Percentiles rank a stretch among this genome's conserved stretches.
Evolutionary conservation across 1,139 yeast genomes (phyloP).

Genomic region (Candida tetrigidarum): DNA sequence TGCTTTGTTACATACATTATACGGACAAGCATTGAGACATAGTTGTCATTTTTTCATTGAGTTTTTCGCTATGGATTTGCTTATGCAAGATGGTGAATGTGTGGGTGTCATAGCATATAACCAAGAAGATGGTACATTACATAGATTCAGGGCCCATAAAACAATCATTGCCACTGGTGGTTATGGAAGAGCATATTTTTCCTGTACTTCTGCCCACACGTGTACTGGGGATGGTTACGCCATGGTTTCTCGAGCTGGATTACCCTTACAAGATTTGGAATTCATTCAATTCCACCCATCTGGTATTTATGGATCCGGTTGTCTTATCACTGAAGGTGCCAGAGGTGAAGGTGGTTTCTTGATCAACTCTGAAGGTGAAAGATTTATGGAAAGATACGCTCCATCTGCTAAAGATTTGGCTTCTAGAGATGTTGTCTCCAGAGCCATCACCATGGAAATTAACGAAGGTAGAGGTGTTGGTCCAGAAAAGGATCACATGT

Average conservation of each 20-base stretch:
- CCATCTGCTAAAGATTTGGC: slow-evolving; percentile 99
- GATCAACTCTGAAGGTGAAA: slow-evolving; percentile 96
- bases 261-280: slow-evolving; percentile 96
- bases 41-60: slow-evolving; percentile 98
- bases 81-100: slow-evolving; percentile 95
- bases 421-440: slow-evolving; percentile 96
- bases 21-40: slow-evolving; percentile 95
- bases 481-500: slow-evolving; percentile 92
- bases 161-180: slow-evolving; percentile 99
- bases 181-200: slow-evolving; percentile 97
- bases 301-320: slow-evolving; percentile 98
- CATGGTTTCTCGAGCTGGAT: slow-evolving; percentile 97
- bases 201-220: slow-evolving; percentile 98
- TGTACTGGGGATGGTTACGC: slow-evolving; percentile 99
- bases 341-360: slow-evolving; percentile 99
- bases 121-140: slow-evolving; percentile 98
- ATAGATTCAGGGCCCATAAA: slow-evolving; percentile 95
- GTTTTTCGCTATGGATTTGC: slow-evolving; percentile 91
- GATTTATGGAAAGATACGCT: slow-evolving; percentile 99
- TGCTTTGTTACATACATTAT: slow-evolving; percentile 91
- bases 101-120: slow-evolving; percentile 97
- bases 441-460: slow-evolving; percentile 98
- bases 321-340: slow-evolving; percentile 98
- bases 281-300: slow-evolving; percentile 99
- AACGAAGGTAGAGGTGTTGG: slow-evolving; percentile 99